Evolutionary conservation across 2,329 filamentous ascomycete genomes (phyloP).

Genomic region (Pezicula neosporulosa): DNA sequence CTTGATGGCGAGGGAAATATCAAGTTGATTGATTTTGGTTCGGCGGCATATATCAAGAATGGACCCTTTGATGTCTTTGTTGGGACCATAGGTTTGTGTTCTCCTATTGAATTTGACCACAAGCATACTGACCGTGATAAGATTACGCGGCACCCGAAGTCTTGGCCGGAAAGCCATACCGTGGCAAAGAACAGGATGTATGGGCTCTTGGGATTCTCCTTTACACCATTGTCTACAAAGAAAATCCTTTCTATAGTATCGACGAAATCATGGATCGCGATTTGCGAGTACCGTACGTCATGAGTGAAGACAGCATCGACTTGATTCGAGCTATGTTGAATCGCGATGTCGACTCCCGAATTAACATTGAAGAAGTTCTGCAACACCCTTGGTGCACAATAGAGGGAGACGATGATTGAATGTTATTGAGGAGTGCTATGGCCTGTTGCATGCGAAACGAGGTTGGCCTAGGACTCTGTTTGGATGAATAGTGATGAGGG

Average conservation of each 20-base stretch:
- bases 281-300: conserved; percentile 80
- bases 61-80: conserved; percentile 99
- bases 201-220: conserved; percentile 96
- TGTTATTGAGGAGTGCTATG: background rate
- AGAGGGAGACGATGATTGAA: conserved; percentile 19
- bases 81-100: conserved; percentile 82
- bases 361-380: conserved; percentile 84
- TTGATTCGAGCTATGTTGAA: conserved; percentile 90
- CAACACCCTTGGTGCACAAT: conserved; percentile 72
- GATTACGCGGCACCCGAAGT: conserved; percentile 99
- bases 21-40: conserved; percentile 97
- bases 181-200: conserved; percentile 95
- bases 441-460: too few relatives aligned
- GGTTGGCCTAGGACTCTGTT: too few relatives aligned
- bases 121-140: conserved; percentile 33
- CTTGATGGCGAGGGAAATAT: conserved; percentile 93
- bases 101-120: background rate
- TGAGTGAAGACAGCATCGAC: conserved; percentile 90
- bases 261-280: conserved; percentile 99
- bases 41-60: conserved; percentile 96
- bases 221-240: conserved; percentile 99
- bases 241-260: conserved; percentile 98
- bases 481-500: too few relatives aligned
- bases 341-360: conserved; percentile 76
- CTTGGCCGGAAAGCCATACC: conserved; percentile 84